Percentiles rank a stretch among this genome's conserved stretches.
These are phyloP conservation scores for Kockiozyma suomiensis DNA, from an alignment of 805 yeast genomes.

Conservation along the genomic window DNA sequence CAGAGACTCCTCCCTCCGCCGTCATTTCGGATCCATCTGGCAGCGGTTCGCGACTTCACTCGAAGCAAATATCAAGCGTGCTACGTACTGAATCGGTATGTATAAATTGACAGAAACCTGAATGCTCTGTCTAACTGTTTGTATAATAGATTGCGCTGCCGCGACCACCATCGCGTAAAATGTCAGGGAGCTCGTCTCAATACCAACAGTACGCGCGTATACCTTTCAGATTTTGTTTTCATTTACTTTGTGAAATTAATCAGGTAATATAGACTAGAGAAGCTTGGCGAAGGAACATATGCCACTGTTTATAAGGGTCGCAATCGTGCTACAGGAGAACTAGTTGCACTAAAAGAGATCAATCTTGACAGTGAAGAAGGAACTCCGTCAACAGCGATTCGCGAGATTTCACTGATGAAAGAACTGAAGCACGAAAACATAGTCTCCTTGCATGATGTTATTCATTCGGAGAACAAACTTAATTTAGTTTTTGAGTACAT, in stretches of 20 bases:
- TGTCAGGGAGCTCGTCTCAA: slow-evolving; percentile 10
- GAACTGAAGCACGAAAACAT: slow-evolving; percentile 92
- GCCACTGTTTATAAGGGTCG: slow-evolving; percentile 98
- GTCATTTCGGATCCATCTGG: no score
- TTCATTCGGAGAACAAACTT: slow-evolving; percentile 93
- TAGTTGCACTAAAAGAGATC: slow-evolving; percentile 94
- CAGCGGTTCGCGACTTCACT: background rate
- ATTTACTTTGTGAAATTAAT: background rate
- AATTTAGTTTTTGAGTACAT: slow-evolving; percentile 90
- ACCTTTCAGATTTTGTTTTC: background rate
- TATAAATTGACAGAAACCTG: background rate
- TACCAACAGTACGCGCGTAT: slow-evolving; percentile 12
- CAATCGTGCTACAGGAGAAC: slow-evolving; percentile 79
- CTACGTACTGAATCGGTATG: background rate
- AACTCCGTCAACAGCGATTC: slow-evolving; percentile 96
- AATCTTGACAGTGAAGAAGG: slow-evolving; percentile 96
- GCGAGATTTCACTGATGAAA: slow-evolving; percentile 94
- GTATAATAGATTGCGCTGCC: background rate
- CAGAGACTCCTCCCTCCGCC: no score
- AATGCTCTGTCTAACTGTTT: background rate
- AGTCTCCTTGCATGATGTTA: slow-evolving; percentile 89
- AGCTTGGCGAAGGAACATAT: slow-evolving; percentile 92
- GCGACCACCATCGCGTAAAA: background rate
- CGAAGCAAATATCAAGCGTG: background rate
- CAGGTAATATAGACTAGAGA: slow-evolving; percentile 55